Base-by-base conservation (phyloP, 2,329 filamentous ascomycete genomes). In the Verticillium klebahnii region DNA sequence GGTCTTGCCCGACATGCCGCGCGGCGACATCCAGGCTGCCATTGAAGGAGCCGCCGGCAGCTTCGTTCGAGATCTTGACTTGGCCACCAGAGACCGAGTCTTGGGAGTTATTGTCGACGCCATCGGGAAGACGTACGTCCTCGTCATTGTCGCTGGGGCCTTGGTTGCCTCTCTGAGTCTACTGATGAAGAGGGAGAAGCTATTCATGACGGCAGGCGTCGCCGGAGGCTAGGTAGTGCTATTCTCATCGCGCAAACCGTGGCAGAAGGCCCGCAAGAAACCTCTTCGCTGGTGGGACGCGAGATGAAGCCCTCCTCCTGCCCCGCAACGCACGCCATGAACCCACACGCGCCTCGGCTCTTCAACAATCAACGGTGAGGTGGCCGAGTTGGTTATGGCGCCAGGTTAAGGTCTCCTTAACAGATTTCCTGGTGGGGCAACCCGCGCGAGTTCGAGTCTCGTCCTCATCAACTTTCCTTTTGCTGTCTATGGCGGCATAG, bases 111-210 rank as follows among this genome's bases (percentile, higher is more conserved):
- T 73, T 45, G 67, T 71, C 1, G 50, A 65, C 8, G 68, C 70
- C 0, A 19, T 66, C 17, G 61, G 60, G 56, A 23, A 63, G 34
- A 59, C 62, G 2, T 68, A 65, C 54, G 64, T 64, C 17, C 45
- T 66, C 8, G 69, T 78, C 5, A 67, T 81, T 5, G 62, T 79
- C 1, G 79, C 73, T 2, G 66, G 76, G 9, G 77, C 77, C 2
- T 66, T 69, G 8, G 76, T 76, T 5, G 65, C 69, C 1, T 71
- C 69, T 57, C 64, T 60, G 37, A 61, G 61, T 17, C 14, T 64
- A 17, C 25, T 63, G 6, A 63, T 59, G 57, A 64, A 64, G 59
- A 63, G 56, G 23, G 59, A 63, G n/a, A 36, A 59, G n/a, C 45
- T 64, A 19, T 64, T 63, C 36, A 63, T 62, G 57, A 52, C 54